These are phyloP conservation scores for Flaveria ramosissima DNA, from an alignment of 129 eudicot species.

Conservation along the genomic window DNA sequence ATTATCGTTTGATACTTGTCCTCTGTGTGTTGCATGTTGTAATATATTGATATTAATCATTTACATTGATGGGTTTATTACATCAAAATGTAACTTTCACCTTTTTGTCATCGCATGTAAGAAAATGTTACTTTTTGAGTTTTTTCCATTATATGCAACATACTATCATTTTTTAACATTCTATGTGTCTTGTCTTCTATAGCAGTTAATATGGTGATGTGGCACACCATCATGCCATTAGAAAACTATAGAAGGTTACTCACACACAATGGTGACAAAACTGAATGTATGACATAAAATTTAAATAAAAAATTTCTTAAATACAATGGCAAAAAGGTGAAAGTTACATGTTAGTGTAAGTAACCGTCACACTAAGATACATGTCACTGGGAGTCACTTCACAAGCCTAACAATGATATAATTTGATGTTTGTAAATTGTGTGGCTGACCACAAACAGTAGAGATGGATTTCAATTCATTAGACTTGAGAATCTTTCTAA, in stretches of 20 bases:
- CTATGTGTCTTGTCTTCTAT: background rate
- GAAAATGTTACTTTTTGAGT: background rate
- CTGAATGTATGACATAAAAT: background rate
- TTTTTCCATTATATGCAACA: background rate
- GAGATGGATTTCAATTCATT: background rate
- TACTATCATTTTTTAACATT: background rate
- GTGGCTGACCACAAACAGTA: background rate
- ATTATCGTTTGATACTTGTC: background rate
- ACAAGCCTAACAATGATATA: background rate
- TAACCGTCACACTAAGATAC: background rate
- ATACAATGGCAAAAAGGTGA: background rate
- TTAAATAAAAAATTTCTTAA: background rate
- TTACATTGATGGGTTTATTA: background rate
- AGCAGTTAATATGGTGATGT: background rate
- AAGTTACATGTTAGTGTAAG: background rate
- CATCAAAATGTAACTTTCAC: background rate
- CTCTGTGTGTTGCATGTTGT: background rate
- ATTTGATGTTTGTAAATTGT: background rate
- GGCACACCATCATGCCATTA: background rate
- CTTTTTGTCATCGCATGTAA: background rate
- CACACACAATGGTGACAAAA: background rate
- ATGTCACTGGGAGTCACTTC: background rate
- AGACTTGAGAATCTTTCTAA: background rate
- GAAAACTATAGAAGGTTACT: constrained; percentile 2
- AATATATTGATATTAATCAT: background rate